Evolutionary conservation across 176 grass and related monocot genomes (phyloP).

Genomic region (Avena atlantica): DNA sequence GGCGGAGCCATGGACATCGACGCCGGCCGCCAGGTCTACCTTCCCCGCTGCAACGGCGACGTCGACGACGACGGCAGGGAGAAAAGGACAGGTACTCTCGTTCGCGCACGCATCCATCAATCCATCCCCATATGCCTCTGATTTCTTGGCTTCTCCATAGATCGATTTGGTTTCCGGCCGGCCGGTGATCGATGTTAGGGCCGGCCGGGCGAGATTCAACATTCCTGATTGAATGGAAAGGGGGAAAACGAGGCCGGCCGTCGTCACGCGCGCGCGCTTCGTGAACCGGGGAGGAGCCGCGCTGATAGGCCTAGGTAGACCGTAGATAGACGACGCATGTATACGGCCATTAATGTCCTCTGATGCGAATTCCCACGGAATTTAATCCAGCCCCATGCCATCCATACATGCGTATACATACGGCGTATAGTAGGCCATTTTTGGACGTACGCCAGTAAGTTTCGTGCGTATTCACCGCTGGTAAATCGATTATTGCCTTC

Average conservation of each 20-base stretch:
- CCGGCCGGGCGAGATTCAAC: background rate
- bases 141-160: background rate
- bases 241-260: conserved; percentile 24
- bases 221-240: background rate
- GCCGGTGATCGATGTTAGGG: background rate
- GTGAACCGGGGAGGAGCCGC: conserved; percentile 18
- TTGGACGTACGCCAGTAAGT: background rate
- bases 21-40: conserved; percentile 4
- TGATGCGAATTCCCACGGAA: conserved; percentile 11
- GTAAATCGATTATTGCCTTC: background rate
- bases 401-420: background rate
- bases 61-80: conserved; percentile 75
- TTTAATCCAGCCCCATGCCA: background rate
- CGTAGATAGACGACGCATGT: background rate
- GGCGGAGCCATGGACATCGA: conserved; percentile 48
- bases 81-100: conserved; percentile 59
- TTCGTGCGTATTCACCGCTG: background rate
- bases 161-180: background rate
- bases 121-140: background rate
- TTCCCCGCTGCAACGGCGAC: conserved; percentile 44
- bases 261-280: conserved; percentile 32
- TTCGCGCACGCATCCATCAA: background rate
- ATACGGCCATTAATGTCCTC: conserved; percentile 8
- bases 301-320: background rate
- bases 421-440: background rate